These are phyloP conservation scores for Acorus gramineus DNA, from an alignment of 106 monocot species.

Conservation along the genomic window DNA sequence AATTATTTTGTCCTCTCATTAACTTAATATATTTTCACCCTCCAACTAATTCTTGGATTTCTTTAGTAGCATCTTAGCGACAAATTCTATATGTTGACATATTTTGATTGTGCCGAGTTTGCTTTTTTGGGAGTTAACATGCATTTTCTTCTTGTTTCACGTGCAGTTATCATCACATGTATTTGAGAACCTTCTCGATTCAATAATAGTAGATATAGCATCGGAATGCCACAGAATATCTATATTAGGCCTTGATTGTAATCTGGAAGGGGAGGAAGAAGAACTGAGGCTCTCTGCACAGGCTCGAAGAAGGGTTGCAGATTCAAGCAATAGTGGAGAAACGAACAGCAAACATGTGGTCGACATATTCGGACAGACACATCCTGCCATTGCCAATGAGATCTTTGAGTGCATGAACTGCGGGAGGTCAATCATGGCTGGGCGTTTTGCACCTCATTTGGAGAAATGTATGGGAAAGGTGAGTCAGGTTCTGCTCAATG, in stretches of 20 bases:
- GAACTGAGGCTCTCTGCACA: slow-evolving; percentile 64
- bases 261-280: slow-evolving; percentile 85
- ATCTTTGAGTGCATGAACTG: slow-evolving; percentile 98
- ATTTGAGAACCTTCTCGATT: slow-evolving; percentile 68
- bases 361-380: slow-evolving; percentile 90
- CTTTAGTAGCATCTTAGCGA: too few species aligned
- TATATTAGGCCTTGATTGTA: slow-evolving; percentile 69
- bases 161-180: slow-evolving; percentile 39
- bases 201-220: slow-evolving; percentile 78
- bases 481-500: too few species aligned
- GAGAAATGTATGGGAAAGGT: slow-evolving; percentile 99
- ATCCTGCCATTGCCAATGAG: slow-evolving; percentile 78
- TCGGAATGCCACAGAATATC: slow-evolving; percentile 97
- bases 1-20: too few species aligned
- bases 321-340: slow-evolving; percentile 33
- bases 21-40: too few species aligned
- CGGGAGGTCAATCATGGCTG: slow-evolving; percentile 70
- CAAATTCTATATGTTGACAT: too few species aligned
- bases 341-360: slow-evolving; percentile 57
- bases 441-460: slow-evolving; percentile 90
- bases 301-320: slow-evolving; percentile 26
- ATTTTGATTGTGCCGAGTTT: too few species aligned
- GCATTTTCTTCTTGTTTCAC: slow-evolving; percentile 3
- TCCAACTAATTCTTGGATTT: too few species aligned
- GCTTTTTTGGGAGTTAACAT: neutral